These are phyloP conservation scores for Pleurotus cornucopiae DNA, from an alignment of 768 basidiomycete species.

Conservation along the genomic window DNA sequence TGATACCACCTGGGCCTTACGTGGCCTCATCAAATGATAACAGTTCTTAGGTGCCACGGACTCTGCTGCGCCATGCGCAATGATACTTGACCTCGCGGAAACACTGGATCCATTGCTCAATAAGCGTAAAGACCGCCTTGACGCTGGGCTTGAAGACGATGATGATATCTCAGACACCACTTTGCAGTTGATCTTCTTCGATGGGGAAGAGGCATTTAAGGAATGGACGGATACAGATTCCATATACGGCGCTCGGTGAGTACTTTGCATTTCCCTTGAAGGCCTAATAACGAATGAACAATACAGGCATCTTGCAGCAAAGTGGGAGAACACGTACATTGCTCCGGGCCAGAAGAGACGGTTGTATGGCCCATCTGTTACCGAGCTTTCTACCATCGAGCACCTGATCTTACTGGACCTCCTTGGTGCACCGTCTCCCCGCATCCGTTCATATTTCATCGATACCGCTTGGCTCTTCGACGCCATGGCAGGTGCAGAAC, in stretches of 20 bases:
- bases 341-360: slow-evolving; percentile 56
- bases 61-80: slow-evolving; percentile 91
- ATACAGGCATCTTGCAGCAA: slow-evolving; percentile 81
- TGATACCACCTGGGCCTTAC: slow-evolving; percentile 60
- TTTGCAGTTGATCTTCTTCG: slow-evolving; percentile 90
- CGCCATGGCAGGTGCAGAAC: slow-evolving; percentile 67
- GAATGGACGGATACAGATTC: slow-evolving; percentile 89
- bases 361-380: slow-evolving; percentile 40
- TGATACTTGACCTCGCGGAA: slow-evolving; percentile 91
- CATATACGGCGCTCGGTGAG: slow-evolving; percentile 90
- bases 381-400: slow-evolving; percentile 76
- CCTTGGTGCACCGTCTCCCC: slow-evolving; percentile 73
- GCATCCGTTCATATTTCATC: slow-evolving; percentile 74
- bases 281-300: neutral
- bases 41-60: slow-evolving; percentile 98
- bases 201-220: slow-evolving; percentile 95
- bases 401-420: slow-evolving; percentile 92
- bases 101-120: slow-evolving; percentile 71
- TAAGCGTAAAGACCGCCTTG: slow-evolving; percentile 48
- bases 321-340: slow-evolving; percentile 73
- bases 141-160: slow-evolving; percentile 56
- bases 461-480: slow-evolving; percentile 95
- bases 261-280: slow-evolving; percentile 4
- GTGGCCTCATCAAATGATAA: neutral
- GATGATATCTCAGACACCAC: slow-evolving; percentile 82